Evolutionary conservation across 108 stramenopile species (phyloP).

Genomic region (Aurantiochytrium sp.): DNA sequence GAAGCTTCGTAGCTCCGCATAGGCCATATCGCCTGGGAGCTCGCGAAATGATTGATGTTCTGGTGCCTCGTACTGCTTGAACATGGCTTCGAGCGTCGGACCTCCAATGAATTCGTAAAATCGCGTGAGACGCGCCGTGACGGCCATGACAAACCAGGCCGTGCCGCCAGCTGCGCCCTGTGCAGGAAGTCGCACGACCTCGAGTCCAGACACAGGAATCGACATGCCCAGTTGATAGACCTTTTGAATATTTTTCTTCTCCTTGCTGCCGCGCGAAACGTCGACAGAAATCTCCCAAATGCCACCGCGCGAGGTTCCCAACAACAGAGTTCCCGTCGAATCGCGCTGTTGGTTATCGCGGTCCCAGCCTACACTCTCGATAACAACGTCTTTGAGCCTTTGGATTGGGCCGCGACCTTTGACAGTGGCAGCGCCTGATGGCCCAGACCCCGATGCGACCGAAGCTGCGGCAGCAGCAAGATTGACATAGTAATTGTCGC

Average conservation of each 20-base stretch:
- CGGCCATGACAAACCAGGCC: neutral
- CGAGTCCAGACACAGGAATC: neutral
- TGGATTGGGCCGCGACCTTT: neutral
- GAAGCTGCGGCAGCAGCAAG: neutral
- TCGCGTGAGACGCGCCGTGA: neutral
- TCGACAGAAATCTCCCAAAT: neutral
- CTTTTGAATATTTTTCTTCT: neutral
- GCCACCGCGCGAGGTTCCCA: neutral
- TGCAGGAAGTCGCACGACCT: neutral
- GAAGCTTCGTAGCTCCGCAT: neutral
- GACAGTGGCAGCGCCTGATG: neutral
- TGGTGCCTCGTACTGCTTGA: neutral
- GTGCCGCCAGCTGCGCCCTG: neutral
- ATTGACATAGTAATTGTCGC: neutral
- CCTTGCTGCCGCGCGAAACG: neutral
- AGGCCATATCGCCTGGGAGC: neutral
- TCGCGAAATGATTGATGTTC: neutral
- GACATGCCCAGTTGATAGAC: neutral
- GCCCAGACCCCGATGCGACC: neutral
- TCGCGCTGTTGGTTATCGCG: neutral
- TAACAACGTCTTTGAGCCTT: neutral
- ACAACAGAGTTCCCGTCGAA: neutral
- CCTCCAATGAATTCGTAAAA: neutral
- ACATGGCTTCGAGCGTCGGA: neutral
- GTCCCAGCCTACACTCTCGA: slow-evolving; percentile 6